These are phyloP conservation scores for Linnemannia exigua DNA, from an alignment of 192 early-diverging fungal species.

Conservation along the genomic window DNA sequence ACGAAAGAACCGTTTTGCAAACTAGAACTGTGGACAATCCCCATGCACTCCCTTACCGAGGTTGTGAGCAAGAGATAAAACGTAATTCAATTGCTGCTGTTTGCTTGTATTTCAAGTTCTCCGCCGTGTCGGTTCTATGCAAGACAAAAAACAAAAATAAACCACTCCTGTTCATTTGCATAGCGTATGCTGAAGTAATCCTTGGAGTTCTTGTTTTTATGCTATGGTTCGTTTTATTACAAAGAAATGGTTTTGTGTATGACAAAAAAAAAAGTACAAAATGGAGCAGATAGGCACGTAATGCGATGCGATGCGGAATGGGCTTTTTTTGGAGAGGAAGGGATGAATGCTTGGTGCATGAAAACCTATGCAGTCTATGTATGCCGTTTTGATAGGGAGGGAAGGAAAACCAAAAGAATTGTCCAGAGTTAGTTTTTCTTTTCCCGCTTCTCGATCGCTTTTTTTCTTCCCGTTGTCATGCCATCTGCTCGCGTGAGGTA, in stretches of 20 bases:
- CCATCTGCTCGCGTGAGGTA: not conserved
- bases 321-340: not conserved
- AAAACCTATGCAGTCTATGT: not conserved
- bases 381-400: not conserved
- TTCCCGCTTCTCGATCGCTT: not conserved
- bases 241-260: not conserved
- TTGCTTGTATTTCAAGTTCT: not conserved
- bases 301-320: not conserved
- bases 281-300: not conserved
- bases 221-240: not conserved
- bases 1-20: not conserved
- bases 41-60: not conserved
- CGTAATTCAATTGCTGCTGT: not conserved
- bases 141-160: not conserved
- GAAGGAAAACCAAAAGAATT: not conserved
- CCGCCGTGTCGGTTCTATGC: not conserved
- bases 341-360: not conserved
- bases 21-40: not conserved
- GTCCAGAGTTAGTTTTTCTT: not conserved
- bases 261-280: not conserved
- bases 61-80: not conserved
- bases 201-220: not conserved
- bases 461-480: not conserved
- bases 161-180: not conserved
- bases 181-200: constrained; percentile 1